Evolutionary conservation across 2,329 filamentous ascomycete species (phyloP).

Genomic region (Sporothrix inflata): DNA sequence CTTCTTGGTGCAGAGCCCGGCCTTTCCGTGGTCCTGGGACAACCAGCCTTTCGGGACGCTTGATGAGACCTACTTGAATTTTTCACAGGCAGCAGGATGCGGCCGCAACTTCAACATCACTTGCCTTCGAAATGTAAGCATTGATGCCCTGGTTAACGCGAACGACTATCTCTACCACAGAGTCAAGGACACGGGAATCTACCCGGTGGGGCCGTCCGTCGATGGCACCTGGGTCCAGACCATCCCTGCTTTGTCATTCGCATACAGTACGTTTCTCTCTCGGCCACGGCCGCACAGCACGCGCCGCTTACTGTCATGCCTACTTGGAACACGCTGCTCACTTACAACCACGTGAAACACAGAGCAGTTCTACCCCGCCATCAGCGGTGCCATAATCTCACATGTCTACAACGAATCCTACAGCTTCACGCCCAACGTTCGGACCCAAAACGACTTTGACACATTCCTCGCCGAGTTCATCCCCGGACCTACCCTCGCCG

Average conservation of each 20-base stretch:
- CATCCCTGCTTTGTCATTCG: neutral
- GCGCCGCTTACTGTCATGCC: neutral
- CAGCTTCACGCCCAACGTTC: constrained; percentile 1
- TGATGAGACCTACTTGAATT: neutral
- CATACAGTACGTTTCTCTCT: neutral
- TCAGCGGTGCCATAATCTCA: neutral
- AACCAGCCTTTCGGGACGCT: neutral
- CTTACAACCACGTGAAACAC: neutral
- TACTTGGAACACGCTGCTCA: neutral
- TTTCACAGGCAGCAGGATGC: neutral
- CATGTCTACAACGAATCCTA: neutral
- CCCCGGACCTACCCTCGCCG: neutral
- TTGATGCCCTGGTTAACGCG: neutral
- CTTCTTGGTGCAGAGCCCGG: constrained; percentile 1
- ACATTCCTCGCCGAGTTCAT: neutral
- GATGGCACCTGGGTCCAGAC: neutral
- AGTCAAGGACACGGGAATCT: neutral
- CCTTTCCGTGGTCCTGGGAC: neutral
- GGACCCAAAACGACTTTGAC: neutral
- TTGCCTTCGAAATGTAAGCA: constrained; percentile 2
- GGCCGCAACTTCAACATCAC: neutral
- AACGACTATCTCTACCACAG: neutral
- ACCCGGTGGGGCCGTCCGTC: neutral
- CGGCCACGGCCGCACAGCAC: neutral
- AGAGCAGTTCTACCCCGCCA: neutral